phyloP scores from a whole-genome alignment of 1,284 basidiomycete species.

The Earliella scabrosa region DNA sequence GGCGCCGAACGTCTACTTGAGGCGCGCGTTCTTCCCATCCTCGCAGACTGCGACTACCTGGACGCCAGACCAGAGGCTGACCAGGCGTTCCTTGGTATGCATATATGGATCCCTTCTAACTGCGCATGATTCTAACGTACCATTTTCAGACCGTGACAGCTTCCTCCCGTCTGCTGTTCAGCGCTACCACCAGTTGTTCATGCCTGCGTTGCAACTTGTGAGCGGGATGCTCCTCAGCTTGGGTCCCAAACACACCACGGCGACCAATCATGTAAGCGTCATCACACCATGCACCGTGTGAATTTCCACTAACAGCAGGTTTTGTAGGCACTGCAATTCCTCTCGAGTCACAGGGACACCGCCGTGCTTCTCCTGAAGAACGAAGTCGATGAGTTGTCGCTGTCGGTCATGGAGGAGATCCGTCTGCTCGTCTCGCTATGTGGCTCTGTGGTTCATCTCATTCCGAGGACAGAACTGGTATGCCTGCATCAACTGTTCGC shows the following conservation, averaged over 20 bases:
- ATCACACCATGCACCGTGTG: neutral
- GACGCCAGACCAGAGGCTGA: conserved; percentile 83
- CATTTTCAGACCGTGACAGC: conserved; percentile 75
- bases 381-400: conserved; percentile 63
- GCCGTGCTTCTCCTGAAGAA: conserved; percentile 80
- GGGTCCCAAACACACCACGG: conserved; percentile 65
- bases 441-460: conserved; percentile 63
- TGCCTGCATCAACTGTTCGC: no score
- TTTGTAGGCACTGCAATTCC: conserved; percentile 71
- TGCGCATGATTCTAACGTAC: no score
- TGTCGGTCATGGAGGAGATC: conserved; percentile 76
- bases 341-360: conserved; percentile 81
- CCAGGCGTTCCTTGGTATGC: conserved; percentile 80
- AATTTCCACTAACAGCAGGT: neutral
- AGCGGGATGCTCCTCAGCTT: conserved; percentile 72
- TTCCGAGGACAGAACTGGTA: conserved; percentile 81
- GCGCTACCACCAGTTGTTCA: conserved; percentile 87
- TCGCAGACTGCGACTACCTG: conserved; percentile 88
- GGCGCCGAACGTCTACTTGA: conserved; percentile 90
- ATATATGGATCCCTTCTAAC: neutral
- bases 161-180: conserved; percentile 89
- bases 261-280: conserved; percentile 63
- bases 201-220: conserved; percentile 84
- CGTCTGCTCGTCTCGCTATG: conserved; percentile 78
- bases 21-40: conserved; percentile 75